Evolutionary conservation across 305 asterid species (phyloP), one percentile per base, ranked within the genome.

Genomic region (Withania somnifera): DNA sequence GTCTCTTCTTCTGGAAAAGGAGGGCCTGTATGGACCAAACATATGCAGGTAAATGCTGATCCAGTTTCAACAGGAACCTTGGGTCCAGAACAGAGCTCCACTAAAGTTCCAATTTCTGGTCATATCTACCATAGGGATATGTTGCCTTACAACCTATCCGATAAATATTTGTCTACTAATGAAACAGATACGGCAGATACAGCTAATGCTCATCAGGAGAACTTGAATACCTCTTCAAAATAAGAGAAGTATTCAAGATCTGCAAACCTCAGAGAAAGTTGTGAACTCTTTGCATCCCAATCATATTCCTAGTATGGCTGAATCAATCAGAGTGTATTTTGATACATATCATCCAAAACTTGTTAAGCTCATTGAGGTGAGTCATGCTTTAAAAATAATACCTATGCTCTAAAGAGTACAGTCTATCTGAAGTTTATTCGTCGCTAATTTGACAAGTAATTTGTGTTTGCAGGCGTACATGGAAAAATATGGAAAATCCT

Each of bases 351-450:
- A 86, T 83, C 78, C 90, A 84, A 97, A 94, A 89, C 91, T 94
- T 78, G 89, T 85, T 20, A 93, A 91, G 87, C 93, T 97, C 40
- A 94, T 97, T 80, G 94, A 91, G 97, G 99, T 95, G 86, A 91
- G 98, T 84, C 58, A 82, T 73, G 85, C 77, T 78, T 81, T 67
- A 47, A 54, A 61, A 73, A 77, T 71, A 75, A 84, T 54, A 53
- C 82, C 19, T 7, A 79, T 34, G 84, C 56, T 26, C 36, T 42
- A 81, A 67, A 80, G 57, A 82, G 78, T 76, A 61, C 45, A 60
- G 42, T 73, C 64, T 51, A 38, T 66, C 28, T 57, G 78, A 82
- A 83, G 80, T 79, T 81, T 63, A 52, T 19, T 19, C n/a, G 57
- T 75, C 61, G 26, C 80, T 75, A 28, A 57, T 61, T 54, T 68